Base-by-base conservation (phyloP, 345 rosid species). In the Carallia pectinifolia region DNA sequence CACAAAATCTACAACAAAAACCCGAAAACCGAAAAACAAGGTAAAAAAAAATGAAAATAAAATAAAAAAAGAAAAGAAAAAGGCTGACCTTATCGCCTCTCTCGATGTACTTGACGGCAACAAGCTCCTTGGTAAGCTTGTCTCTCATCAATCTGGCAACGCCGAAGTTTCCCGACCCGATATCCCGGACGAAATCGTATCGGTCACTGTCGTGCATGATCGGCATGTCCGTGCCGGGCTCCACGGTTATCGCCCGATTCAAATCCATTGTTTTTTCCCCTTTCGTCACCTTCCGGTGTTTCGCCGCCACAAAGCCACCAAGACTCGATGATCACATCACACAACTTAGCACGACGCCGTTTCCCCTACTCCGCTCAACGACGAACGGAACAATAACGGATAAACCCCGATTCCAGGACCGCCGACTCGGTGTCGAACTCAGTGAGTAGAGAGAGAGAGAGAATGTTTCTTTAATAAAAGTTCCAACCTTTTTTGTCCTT, bases 141-240 rank as follows among this genome's bases (percentile, higher is more conserved):
- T 77, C 81, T 44, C 67, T 58, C 81, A 77, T 77, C 31, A 77
- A 48, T 23, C 81, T n/a, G 5, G 80, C 80, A 2, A 77, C 80
- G 3, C 76, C 80, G 69, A 77, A 77, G 58, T 77, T 77, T 3
- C 81, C 77, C 7, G 77, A 64, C 53, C 81, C 81, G 40, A 77
- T 77, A 64, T 77, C 77, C 34, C 77, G 64, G 53, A 77, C 71
- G 44, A 77, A 69, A 61, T 77, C 81, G 74, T 77, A 77, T 33
- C 81, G 81, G 71, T 77, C 81, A 65, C 81, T 77, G 33, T 77
- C 81, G 58, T 77, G 81, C 81, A 77, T 72, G 77, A 77, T 77
- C 67, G 77, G 81, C 77, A 68, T 64, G 53, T 77, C 81, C 77
- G 73, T 68, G 33, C 74, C 81, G 1, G 77, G 77, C 1, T 73